Evolutionary conservation across 2,329 filamentous ascomycete species (phyloP).

Genomic region (Pyricularia sp.): DNA sequence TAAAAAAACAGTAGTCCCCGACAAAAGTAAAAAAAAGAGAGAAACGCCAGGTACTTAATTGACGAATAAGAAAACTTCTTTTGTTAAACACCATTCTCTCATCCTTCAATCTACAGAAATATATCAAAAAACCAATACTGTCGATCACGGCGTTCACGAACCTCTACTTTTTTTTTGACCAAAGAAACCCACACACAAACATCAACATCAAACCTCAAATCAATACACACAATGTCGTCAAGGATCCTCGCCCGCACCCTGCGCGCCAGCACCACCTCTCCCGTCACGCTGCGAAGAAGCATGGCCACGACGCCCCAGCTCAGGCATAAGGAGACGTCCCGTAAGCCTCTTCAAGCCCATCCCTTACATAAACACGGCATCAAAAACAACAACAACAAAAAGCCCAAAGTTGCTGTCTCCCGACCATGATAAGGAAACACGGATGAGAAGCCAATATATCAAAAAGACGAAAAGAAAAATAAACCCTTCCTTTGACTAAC

Average conservation of each 20-base stretch:
- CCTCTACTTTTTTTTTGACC: no score
- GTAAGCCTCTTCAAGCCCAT: not conserved
- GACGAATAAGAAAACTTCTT: not conserved
- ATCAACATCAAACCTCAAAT: no score
- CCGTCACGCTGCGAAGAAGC: not conserved
- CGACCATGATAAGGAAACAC: constrained; percentile 10
- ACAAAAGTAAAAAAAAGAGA: not conserved
- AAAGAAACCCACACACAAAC: not conserved
- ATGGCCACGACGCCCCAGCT: not conserved
- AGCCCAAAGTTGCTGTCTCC: not conserved
- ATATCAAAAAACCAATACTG: not conserved
- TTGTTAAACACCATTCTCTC: not conserved
- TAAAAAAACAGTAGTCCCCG: not conserved
- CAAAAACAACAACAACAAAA: not conserved
- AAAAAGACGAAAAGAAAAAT: not conserved
- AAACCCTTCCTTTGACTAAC: not conserved
- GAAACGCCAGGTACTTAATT: not conserved
- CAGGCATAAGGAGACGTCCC: constrained; percentile 2
- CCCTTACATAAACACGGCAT: not conserved
- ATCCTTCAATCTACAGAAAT: not conserved
- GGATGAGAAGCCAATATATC: not conserved
- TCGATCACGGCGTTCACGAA: not conserved
- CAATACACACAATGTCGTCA: constrained; percentile 1
- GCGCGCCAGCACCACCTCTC: not conserved
- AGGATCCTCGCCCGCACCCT: not conserved